Evolutionary conservation across 1,284 basidiomycete genomes (phyloP), one percentile per base, ranked within the genome.

Genomic region (Cryptococcus sp.): DNA sequence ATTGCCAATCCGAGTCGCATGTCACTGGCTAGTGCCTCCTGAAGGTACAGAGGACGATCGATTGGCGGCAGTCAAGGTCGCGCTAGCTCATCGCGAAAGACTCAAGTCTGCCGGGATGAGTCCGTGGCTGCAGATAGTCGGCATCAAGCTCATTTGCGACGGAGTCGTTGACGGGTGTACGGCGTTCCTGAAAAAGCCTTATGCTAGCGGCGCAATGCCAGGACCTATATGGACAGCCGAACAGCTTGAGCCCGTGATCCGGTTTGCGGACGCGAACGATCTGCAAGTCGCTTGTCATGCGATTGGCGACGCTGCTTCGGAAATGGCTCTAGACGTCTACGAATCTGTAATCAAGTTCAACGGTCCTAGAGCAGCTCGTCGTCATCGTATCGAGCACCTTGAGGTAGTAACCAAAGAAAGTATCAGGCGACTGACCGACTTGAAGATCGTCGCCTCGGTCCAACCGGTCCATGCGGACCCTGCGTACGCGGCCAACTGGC

Each of bases 401-500:
- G 70, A 72, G 47, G 52, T 62, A 10, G 54, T 66, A 34, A 59
- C 57, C 0, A 17, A 39, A 15, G 66, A 66, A 29, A 54, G 52
- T 5, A 64, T 72, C 45, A 25, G 41, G 13, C 64, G 70, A 3
- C 23, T 72, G 19, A 57, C 68, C 5, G 37, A 41, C 17, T 50
- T 66, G 4, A 68, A 68, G 22, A 46, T 72, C 23, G 55, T 62
- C 16, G 68, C 70, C 5, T 67, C 65, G 3, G 47, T 72, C 3
- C 70, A 72, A 50, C 70, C 70, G 1, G 57, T 66, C 1, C 70
- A 72, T 46, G 68, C 68, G 43, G 70, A 72, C 55, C 70, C 70
- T 2, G 49, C 68, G 29, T 61, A 62, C 20, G 46, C 60, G 23
- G 38, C 52, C 41, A 68, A 68, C 52, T 72, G 66, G 66, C 51